These are phyloP conservation scores for Brassica balearica DNA, from an alignment of 441 rosid species.

Conservation along the genomic window DNA sequence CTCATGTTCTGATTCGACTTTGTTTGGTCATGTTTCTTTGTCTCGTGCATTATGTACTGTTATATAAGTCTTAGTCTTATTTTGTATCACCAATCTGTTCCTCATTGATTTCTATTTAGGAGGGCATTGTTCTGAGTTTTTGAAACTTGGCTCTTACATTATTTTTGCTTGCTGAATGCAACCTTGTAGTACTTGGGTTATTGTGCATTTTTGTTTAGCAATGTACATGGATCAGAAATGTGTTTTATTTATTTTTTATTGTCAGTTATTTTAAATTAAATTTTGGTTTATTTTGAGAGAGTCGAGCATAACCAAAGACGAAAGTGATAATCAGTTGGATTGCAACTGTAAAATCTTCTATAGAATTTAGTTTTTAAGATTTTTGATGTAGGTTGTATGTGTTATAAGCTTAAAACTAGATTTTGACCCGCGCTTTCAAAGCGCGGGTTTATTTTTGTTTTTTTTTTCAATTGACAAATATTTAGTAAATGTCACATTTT, in stretches of 20 bases:
- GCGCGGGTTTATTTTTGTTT: too few species aligned
- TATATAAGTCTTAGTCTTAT: neutral
- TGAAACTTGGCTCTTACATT: neutral
- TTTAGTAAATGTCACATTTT: too few species aligned
- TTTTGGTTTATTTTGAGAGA: too few species aligned
- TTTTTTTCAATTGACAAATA: too few species aligned
- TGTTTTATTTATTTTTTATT: neutral
- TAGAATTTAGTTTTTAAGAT: too few species aligned
- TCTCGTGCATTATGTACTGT: slow-evolving; percentile 4
- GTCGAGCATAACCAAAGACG: neutral
- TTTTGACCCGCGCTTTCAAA: too few species aligned
- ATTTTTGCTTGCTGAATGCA: neutral
- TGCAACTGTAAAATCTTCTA: neutral
- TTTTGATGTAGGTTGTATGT: too few species aligned
- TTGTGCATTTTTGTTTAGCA: neutral
- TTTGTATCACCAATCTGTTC: neutral
- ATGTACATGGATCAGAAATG: neutral
- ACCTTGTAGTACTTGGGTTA: neutral
- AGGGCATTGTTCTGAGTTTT: neutral
- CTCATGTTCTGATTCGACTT: slow-evolving; percentile 13
- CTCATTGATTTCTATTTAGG: neutral
- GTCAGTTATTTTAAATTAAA: neutral
- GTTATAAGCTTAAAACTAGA: too few species aligned
- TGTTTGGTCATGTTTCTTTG: neutral
- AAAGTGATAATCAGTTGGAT: neutral